Evolutionary conservation across 129 eudicot genomes (phyloP), one percentile per base, ranked within the genome.

Genomic region (Tanacetum coccineum): DNA sequence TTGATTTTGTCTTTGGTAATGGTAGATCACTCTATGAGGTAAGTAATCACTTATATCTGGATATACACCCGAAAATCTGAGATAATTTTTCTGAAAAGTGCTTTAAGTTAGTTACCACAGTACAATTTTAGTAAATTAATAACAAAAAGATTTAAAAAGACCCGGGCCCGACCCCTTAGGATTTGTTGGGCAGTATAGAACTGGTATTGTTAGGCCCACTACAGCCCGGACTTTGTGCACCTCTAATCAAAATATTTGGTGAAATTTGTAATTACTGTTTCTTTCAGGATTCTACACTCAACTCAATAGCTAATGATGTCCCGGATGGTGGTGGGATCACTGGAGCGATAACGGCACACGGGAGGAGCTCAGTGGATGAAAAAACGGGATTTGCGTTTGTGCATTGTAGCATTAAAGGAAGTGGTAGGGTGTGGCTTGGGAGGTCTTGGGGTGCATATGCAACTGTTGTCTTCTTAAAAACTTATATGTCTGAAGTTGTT

Each of bases 401-500:
- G 50, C 81, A 81, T 42, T 93, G 96, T 70, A 70, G 47, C 20
- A 77, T 93, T 26, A 14, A n/a, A n/a, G 98, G 98, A 6, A 76
- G 63, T 3, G 98, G 98, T 13, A 86, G 46, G 17, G 82, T 88
- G 46, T 88, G 86, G 95, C 92, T 93, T 1, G 98, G 98, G 8
- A 79, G 98, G 66, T 91, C 98, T 17, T 93, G 96, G 98, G 92
- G 96, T n/a, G 20, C 42, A 47, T 88, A 78, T 68, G 83, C 98
- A 3, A 88, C 96, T 1, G 82, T 74, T 0, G 76, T 93, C 7
- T 93, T 80, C 66, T 26, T 88, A 9, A 80, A 75, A 21, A 78
- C 95, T 63, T 76, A 68, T 65, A 86, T 93, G 96, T 72, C 92
- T 7, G 71, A 59, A 4, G 82, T 88, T 15, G 73, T 93, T 21